Base-by-base conservation (phyloP, 192 early-diverging fungal species). In the Dissophora globulifera region DNA sequence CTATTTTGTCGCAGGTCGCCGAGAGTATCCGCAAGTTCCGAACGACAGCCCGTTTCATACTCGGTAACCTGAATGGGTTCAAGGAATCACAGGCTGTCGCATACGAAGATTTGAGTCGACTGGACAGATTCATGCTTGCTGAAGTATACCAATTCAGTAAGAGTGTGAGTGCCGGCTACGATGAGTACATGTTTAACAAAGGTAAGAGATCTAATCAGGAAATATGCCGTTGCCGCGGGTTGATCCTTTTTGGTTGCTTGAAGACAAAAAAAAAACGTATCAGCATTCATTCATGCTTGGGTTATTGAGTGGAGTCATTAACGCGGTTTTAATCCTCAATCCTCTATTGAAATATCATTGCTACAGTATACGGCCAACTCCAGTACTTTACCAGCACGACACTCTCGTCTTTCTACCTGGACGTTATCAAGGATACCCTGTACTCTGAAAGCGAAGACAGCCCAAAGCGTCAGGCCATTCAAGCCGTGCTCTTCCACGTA, bases 361-460 rank as follows among this genome's bases (percentile, higher is more conserved):
- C 1, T 4, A 7, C 15, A 61, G 69, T 83, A 85, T 85, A 30
- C 67, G 86, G 47, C 83, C 89, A 71, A 50, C 82, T 48, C 54
- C 91, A 89, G 70, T 80, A 86, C 56, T 91, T 94, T 48, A 88
- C 86, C 53, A 90, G 84, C 57, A 76, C 79, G 5, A 72, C 79
- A 5, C 80, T 92, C 9, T 94, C 92, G 20, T 86, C 91, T 3
- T 90, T 92, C 50, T 94, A 94, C 79, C 84, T 92, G 84, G 91
- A 94, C 50, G 79, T 90, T 11, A 83, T 90, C 81, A 94, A 94
- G 68, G 92, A 94, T 58, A 82, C 89, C 23, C 76, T 94, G 15
- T 94, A 94, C 49, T 89, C 88, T 8, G 82, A 88, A 38, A 50
- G 65, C 31, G 22, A 47, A 11, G 38, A 59, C 23, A 70, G 82